Conservation (phyloP, 139 green algal genomes). For the Edaphochlamys debaryana region DNA sequence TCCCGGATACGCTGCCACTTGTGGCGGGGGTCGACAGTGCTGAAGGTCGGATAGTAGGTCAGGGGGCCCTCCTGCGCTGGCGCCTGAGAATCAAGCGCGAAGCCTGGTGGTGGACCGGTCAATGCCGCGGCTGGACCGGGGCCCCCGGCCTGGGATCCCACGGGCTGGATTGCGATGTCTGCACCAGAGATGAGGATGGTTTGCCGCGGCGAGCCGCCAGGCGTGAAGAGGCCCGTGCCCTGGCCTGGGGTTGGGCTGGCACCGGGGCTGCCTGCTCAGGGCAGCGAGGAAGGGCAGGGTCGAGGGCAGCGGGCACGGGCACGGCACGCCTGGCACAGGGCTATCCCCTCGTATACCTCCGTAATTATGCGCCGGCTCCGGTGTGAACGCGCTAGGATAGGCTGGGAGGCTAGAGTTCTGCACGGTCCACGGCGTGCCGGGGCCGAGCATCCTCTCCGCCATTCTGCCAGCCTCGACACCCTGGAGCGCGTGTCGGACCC, state of each 20-base stretch:
- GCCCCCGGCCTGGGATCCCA: no score
- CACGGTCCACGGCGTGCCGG: conserved; percentile 24
- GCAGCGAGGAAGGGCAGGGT: no score
- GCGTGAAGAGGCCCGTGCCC: background rate
- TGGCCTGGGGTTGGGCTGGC: background rate
- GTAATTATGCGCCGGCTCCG: background rate
- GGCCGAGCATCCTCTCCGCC: no score
- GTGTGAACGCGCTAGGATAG: background rate
- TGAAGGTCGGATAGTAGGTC: conserved; percentile 43
- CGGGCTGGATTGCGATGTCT: conserved; percentile 12
- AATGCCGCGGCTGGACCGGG: no score
- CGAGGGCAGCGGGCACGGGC: no score
- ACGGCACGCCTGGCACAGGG: no score
- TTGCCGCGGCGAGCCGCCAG: background rate
- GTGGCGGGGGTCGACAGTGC: conserved; percentile 29
- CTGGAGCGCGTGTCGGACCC: no score
- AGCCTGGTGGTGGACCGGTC: no score
- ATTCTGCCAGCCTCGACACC: no score
- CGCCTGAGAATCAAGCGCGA: conserved; percentile 5
- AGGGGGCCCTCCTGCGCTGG: conserved; percentile 49
- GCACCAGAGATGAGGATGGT: conserved; percentile 11
- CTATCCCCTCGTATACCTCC: no score
- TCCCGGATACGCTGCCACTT: conserved; percentile 56
- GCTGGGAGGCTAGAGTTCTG: conserved; percentile 12
- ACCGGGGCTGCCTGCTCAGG: conserved; percentile 3